Conservation (phyloP, 768 basidiomycete genomes). For the Rhodotorula babjevae region DNA sequence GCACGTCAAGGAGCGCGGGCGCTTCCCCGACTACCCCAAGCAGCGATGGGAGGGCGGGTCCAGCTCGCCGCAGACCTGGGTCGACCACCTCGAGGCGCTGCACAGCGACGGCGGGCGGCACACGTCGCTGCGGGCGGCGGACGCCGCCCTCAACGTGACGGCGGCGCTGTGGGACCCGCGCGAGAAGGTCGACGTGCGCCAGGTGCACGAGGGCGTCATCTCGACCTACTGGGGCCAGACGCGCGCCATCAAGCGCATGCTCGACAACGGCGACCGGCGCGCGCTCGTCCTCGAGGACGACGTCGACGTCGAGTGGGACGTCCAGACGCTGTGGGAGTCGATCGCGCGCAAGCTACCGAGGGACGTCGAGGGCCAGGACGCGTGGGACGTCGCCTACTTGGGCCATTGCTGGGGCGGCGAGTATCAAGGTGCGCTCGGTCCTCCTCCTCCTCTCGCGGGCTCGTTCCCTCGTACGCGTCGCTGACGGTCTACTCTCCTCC, state of each 20-base stretch:
- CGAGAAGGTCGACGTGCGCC: slow-evolving; percentile 35
- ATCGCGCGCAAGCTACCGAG: slow-evolving; percentile 30
- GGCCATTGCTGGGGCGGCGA: slow-evolving; percentile 44
- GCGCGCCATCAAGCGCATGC: slow-evolving; percentile 36
- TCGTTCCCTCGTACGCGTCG: no score
- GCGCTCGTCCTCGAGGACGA: slow-evolving; percentile 44
- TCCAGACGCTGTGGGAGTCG: slow-evolving; percentile 39
- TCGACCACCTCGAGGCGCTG: slow-evolving; percentile 37
- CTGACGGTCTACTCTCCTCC: no score
- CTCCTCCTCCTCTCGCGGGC: not conserved
- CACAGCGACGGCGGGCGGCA: not conserved
- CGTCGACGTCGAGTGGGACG: slow-evolving; percentile 44
- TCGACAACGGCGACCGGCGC: slow-evolving; percentile 37
- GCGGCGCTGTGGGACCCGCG: slow-evolving; percentile 32
- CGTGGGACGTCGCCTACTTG: slow-evolving; percentile 39
- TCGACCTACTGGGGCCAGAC: slow-evolving; percentile 42
- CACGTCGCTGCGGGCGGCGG: slow-evolving; percentile 6
- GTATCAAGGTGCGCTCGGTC: slow-evolving; percentile 19
- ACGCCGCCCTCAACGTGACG: slow-evolving; percentile 22
- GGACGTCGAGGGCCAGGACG: not conserved
- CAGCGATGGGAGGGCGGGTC: not conserved
- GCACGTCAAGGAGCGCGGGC: slow-evolving; percentile 3
- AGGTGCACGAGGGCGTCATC: slow-evolving; percentile 39
- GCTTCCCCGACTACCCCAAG: slow-evolving; percentile 6
- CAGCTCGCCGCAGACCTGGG: slow-evolving; percentile 27